Percentiles rank a stretch among this genome's conserved stretches.
Conservation (phyloP, 164 flowering plant genomes). For the Aristolochia californica region DNA sequence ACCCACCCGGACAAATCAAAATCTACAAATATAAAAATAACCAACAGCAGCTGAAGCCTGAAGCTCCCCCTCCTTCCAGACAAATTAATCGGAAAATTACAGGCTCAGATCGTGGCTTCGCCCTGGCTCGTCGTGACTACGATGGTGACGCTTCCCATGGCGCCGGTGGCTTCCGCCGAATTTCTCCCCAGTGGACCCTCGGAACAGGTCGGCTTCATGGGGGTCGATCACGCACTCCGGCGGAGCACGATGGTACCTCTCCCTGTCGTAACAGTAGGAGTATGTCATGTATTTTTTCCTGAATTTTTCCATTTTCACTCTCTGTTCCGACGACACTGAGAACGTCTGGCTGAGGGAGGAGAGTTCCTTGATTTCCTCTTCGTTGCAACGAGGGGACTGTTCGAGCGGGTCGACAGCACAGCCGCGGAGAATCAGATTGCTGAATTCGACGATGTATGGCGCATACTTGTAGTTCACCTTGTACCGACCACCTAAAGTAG, state of each 20-base stretch:
- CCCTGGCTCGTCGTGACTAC: conserved; percentile 13
- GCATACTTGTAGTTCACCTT: conserved; percentile 73
- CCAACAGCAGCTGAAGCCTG: too few species aligned
- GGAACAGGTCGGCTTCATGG: conserved; percentile 45
- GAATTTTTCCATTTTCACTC: conserved; percentile 44
- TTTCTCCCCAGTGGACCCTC: conserved; percentile 45
- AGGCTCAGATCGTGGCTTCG: too few species aligned
- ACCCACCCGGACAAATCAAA: too few species aligned
- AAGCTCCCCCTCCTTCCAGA: too few species aligned
- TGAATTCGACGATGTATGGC: conserved; percentile 59
- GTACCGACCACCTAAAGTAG: conserved; percentile 80
- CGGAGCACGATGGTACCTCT: conserved; percentile 48
- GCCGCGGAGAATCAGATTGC: conserved; percentile 63
- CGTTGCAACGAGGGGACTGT: conserved; percentile 32
- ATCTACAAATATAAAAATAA: too few species aligned
- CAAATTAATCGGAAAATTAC: too few species aligned
- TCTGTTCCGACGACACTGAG: conserved; percentile 25
- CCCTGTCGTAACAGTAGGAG: conserved; percentile 69
- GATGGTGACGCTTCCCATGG: conserved; percentile 42
- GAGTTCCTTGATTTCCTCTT: conserved; percentile 4
- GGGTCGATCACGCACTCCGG: conserved; percentile 54
- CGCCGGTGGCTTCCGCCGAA: conserved; percentile 44
- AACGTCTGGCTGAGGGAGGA: conserved; percentile 3
- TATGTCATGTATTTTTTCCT: conserved; percentile 68
- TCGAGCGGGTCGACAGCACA: conserved; percentile 71